Conservation (phyloP, 2,329 filamentous ascomycete species). For the Madurella fahalii region DNA sequence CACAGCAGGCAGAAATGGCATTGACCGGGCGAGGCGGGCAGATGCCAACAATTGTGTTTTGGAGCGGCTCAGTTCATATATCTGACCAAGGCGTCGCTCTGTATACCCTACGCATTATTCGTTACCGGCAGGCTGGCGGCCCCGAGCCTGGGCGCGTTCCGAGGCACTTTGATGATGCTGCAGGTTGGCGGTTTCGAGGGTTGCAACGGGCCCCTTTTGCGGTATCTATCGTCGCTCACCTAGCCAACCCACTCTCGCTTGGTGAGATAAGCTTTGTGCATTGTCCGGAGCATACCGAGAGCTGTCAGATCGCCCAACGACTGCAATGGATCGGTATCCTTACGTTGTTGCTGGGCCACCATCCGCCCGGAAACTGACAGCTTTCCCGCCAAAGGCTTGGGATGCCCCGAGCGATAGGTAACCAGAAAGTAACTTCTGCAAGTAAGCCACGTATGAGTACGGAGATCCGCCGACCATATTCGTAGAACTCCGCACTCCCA, state of each 20-base stretch:
- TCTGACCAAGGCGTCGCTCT: neutral
- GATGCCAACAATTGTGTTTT: neutral
- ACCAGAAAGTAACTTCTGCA: too few species aligned
- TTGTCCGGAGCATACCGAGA: too few species aligned
- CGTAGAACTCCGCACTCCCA: too few species aligned
- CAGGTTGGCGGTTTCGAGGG: neutral
- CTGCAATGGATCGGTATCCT: too few species aligned
- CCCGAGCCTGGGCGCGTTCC: neutral
- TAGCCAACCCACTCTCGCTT: neutral
- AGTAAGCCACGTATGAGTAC: too few species aligned
- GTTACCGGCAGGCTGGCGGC: neutral
- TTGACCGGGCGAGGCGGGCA: neutral
- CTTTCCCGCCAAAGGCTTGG: too few species aligned
- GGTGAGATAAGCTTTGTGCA: too few species aligned
- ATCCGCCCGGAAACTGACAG: too few species aligned
- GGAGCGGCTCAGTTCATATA: slow-evolving; percentile 2
- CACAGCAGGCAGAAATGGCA: neutral
- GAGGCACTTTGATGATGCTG: neutral
- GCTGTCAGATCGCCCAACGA: too few species aligned
- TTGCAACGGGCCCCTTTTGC: neutral
- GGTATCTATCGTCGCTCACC: neutral
- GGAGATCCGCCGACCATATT: too few species aligned
- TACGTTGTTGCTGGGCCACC: too few species aligned
- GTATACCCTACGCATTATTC: neutral
- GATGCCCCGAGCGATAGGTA: too few species aligned